These are phyloP conservation scores for Aegilops tauschii DNA, from an alignment of 176 grass and related monocot genomes.

Conservation along the genomic window DNA sequence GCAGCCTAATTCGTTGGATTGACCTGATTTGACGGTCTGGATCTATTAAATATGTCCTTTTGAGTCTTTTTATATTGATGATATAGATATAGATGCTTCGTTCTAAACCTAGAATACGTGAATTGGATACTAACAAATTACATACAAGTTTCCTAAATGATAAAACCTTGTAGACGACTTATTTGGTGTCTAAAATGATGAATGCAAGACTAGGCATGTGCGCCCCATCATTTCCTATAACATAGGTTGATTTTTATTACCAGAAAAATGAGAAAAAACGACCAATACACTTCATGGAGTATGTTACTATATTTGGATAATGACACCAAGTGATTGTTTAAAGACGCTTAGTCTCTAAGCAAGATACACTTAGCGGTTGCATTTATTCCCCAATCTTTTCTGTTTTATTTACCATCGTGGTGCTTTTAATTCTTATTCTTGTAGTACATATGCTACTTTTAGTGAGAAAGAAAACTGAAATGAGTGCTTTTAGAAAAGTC, in stretches of 20 bases:
- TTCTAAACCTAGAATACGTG: neutral
- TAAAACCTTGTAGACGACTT: neutral
- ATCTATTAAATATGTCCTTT: too few relatives aligned
- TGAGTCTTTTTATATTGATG: too few relatives aligned
- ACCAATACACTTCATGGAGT: neutral
- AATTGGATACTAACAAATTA: neutral
- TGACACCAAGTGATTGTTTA: neutral
- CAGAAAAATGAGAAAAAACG: neutral
- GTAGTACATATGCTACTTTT: neutral
- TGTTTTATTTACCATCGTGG: neutral
- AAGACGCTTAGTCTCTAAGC: neutral
- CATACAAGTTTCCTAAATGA: neutral
- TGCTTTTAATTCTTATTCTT: neutral
- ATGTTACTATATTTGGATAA: neutral
- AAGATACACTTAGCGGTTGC: neutral
- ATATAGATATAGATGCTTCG: neutral
- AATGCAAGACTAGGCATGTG: neutral
- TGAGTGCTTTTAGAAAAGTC: neutral
- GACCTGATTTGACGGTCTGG: too few relatives aligned
- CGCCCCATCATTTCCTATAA: neutral
- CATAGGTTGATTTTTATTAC: neutral
- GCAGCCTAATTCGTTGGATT: too few relatives aligned
- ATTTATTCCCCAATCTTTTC: neutral
- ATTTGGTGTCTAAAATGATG: neutral
- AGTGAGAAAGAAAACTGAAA: neutral